Base-by-base conservation (phyloP, 768 basidiomycete genomes). In the Leucosporidium creatinivorum region DNA sequence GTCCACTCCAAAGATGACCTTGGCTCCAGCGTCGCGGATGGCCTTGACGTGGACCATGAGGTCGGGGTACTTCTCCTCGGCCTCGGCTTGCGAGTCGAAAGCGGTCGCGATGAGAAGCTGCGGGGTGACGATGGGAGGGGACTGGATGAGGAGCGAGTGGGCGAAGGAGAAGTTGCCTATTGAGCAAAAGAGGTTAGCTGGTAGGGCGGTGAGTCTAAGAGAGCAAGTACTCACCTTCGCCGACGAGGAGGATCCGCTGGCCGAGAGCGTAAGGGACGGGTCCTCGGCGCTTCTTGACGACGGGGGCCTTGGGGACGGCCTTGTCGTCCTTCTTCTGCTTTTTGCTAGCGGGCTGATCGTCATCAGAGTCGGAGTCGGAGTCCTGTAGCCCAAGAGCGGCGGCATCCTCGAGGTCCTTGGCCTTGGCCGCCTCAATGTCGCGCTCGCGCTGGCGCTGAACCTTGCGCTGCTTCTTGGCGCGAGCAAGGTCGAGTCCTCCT, bases 151-250 rank as follows among this genome's bases (percentile, higher is more conserved):
- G 21, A 97, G 82, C 21, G 92, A 86, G 31, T 84, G 85, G 4
- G 92, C 83, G 74, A 90, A 98, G 1, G 93, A 94, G 75, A 98
- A 97, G 77, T 97, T 91, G 17, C 78, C 78, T 78, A 62, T 6
- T 9, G 15, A 44, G 39, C 39, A 13, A 44, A 44, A 5, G 39
- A 15, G 21, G 15, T 44, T 6, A 19, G n/a, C 25, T 25, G 2
- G 10, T 2, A 48, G 33, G 49, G 10, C 31, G 63, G 8, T 21
- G n/a, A 4, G 19, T 5, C 12, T 3, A 3, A 36, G 25, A 49
- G 47, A 23, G 21, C 28, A 7, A 8, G 8, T 18, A 17, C 73
- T 63, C 51, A 76, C 91, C 94, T 81, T 98, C 94, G 13, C 93
- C 94, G 61, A 98, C 80, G 36, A 94, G 82, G 15, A 82, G 73